Evolutionary conservation across 106 monocot genomes (phyloP), one percentile per base, ranked within the genome.

Genomic region (Apostasia ramifera): DNA sequence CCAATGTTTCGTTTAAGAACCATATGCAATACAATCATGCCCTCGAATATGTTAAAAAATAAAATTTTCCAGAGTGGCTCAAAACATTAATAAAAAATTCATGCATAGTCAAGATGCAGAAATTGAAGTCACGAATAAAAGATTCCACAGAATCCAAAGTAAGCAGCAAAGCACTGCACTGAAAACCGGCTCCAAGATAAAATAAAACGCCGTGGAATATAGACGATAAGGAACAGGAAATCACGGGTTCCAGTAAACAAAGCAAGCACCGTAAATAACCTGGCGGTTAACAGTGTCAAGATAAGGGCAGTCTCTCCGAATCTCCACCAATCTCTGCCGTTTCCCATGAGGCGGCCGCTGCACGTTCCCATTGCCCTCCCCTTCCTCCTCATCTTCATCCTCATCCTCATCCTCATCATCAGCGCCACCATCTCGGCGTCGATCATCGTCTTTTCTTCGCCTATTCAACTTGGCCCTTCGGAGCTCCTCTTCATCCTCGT

Each of bases 231-330:
- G 26, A 26, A 26, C 26, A 26, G 26, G 26, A 26, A 26, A 26
- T 26, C 26, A 26, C 26, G 26, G 26, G 26, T 26, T 26, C 26
- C 44, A 26, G 39, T 55, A 60, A 55, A 5, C 42, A 67, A 59
- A 56, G 39, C 57, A 50, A 44, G 13, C 2, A 42, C 62, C 2
- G 44, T 62, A 26, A 5, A 65, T 74, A 41, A 93, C 98, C 82
- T 99, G 98, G 10, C 98, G 85, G 71, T 93, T 99, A 55, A 99
- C 98, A 6, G 98, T 99, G 65, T 99, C 98, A 0, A 99, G 85
- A 71, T 99, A 93, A 54, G 98, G 98, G 76, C 98, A 99, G 47
- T 93, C 90, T 57, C 80, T 79, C 43, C 98, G 77, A 48, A 93
- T 44, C 78, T 90, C 98, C 62, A 99, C 90, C 59, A 81, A 70